Conservation (phyloP, 345 rosid genomes). For the Populus tremula region DNA sequence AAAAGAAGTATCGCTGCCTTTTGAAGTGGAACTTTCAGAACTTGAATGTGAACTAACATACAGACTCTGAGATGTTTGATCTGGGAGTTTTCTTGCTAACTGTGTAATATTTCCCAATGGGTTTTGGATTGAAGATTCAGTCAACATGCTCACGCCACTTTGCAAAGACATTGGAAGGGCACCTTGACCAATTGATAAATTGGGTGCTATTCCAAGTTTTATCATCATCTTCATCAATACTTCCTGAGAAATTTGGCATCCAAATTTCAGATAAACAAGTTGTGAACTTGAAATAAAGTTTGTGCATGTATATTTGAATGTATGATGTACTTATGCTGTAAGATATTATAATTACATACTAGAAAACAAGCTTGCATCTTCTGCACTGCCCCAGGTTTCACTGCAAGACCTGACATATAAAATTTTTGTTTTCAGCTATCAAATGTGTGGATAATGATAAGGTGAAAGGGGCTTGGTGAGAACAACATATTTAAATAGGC, state of each 20-base stretch:
- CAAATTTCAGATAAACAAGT: slow-evolving; percentile 25
- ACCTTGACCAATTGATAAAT: slow-evolving; percentile 37
- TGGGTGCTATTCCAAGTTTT: slow-evolving; percentile 57
- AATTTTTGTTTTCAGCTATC: slow-evolving; percentile 1
- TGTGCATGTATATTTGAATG: neutral
- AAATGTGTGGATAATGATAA: neutral
- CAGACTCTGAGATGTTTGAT: slow-evolving; percentile 32
- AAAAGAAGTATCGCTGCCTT: slow-evolving; percentile 36
- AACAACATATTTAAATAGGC: neutral
- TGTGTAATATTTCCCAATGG: slow-evolving; percentile 43
- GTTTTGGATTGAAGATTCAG: slow-evolving; percentile 35
- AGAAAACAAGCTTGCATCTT: slow-evolving; percentile 58
- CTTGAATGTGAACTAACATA: slow-evolving; percentile 25
- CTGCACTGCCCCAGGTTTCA: slow-evolving; percentile 74
- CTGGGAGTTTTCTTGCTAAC: slow-evolving; percentile 34
- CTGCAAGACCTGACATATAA: slow-evolving; percentile 64
- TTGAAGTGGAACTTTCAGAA: slow-evolving; percentile 20
- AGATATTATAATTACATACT: slow-evolving; percentile 37
- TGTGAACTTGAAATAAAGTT: slow-evolving; percentile 5
- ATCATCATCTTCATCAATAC: slow-evolving; percentile 50
- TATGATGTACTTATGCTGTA: neutral
- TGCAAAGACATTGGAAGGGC: slow-evolving; percentile 41
- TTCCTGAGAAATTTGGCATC: slow-evolving; percentile 44
- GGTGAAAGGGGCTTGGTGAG: neutral
- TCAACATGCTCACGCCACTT: slow-evolving; percentile 35